These are phyloP conservation scores for Boletus vermiculosoides DNA, from an alignment of 768 basidiomycete species.

Conservation along the genomic window DNA sequence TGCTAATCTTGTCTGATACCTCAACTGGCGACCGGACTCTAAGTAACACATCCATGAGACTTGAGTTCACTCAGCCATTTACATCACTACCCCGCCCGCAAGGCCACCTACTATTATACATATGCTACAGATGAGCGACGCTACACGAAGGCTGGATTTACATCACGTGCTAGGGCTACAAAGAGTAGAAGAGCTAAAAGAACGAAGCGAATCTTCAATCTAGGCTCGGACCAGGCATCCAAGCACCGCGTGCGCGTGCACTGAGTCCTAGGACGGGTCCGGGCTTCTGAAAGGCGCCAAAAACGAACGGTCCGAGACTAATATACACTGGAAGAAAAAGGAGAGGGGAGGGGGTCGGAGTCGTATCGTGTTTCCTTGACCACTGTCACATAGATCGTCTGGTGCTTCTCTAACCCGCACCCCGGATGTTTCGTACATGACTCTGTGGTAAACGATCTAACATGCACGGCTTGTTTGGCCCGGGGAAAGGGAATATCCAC, in stretches of 20 bases:
- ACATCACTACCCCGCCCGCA: neutral
- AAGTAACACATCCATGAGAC: neutral
- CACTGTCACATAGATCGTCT: conserved; percentile 45
- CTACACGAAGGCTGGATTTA: conserved; percentile 1
- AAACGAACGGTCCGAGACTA: neutral
- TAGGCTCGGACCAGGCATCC: neutral
- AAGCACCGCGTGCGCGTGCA: neutral
- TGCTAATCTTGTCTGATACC: too few relatives aligned
- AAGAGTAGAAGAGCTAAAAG: neutral
- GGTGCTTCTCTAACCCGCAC: conserved; percentile 1
- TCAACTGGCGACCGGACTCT: too few relatives aligned
- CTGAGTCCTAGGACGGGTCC: neutral
- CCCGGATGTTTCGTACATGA: neutral
- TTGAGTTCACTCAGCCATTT: neutral
- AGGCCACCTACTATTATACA: neutral
- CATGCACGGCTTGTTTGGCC: neutral
- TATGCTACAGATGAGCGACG: conserved; percentile 15
- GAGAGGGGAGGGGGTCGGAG: neutral
- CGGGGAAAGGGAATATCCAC: conserved; percentile 2
- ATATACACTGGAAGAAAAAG: neutral
- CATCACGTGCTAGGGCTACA: conserved; percentile 26
- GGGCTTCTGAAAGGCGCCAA: neutral
- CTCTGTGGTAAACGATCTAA: neutral
- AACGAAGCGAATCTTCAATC: neutral
- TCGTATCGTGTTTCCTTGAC: conserved; percentile 36